Evolutionary conservation across 169 alveolate genomes (phyloP).

Genomic region (Eimeria brunetti): DNA sequence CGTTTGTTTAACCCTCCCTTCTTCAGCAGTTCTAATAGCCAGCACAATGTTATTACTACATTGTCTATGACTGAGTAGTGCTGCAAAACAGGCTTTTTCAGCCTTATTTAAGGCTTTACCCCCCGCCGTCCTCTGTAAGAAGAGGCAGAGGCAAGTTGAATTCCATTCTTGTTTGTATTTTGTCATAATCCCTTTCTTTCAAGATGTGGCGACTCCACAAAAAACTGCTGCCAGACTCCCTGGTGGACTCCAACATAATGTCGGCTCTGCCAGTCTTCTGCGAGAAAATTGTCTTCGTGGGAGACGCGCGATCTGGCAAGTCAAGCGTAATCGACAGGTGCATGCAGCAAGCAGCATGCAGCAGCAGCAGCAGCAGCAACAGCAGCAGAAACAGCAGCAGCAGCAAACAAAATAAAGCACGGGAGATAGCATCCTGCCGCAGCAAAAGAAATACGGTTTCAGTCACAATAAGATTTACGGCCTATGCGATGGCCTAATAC

Average conservation of each 20-base stretch:
- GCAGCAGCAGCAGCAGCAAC: too few relatives aligned
- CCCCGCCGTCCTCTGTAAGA: background rate
- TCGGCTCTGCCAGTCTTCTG: conserved; percentile 39
- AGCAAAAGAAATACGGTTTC: too few relatives aligned
- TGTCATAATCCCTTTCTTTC: background rate
- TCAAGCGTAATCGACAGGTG: conserved; percentile 49
- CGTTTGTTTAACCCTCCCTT: background rate
- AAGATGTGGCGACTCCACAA: conserved; percentile 31
- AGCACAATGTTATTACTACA: background rate
- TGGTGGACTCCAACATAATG: conserved; percentile 34
- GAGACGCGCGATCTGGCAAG: conserved; percentile 65
- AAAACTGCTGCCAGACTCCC: background rate
- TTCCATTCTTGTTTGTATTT: background rate
- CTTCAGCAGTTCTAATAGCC: background rate
- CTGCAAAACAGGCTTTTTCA: background rate
- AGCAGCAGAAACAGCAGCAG: background rate
- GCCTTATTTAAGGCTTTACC: background rate
- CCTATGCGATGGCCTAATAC: too few relatives aligned
- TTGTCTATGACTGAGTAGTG: background rate
- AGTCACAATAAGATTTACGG: too few relatives aligned
- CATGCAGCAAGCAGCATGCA: conserved; percentile 4
- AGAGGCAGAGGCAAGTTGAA: background rate
- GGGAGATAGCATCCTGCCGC: too few relatives aligned
- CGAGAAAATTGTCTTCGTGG: conserved; percentile 41
- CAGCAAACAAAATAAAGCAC: too few relatives aligned